Percentiles rank a stretch among this genome's conserved stretches.
phyloP scores from a whole-genome alignment of 139 green algal genomes.

The Pleodorina starrii region DNA sequence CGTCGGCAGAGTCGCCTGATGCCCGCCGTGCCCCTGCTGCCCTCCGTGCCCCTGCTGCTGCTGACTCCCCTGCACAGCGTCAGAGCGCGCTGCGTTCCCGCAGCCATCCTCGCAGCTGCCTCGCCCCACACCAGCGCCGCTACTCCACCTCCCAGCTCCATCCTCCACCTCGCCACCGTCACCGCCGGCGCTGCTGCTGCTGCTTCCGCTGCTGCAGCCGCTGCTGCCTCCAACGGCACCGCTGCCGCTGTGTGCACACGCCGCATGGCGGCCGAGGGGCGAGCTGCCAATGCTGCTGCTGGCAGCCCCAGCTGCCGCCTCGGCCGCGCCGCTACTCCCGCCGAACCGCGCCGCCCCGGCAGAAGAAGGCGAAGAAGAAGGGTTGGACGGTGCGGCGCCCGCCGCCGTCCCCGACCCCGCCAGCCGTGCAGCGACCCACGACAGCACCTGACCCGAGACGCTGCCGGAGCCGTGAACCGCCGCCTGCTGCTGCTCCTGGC shows the following conservation, averaged over 20 bases:
- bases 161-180: neutral
- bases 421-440: neutral
- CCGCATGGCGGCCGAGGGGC: neutral
- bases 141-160: neutral
- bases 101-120: too few relatives aligned
- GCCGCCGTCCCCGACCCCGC: neutral
- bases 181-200: neutral
- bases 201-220: neutral
- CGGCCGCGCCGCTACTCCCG: too few relatives aligned
- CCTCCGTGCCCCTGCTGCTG: neutral
- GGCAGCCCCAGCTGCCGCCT: too few relatives aligned
- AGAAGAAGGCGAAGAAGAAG: too few relatives aligned
- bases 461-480: neutral
- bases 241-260: neutral
- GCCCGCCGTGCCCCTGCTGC: conserved; percentile 7
- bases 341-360: neutral
- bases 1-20: conserved; percentile 3
- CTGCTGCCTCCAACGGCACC: neutral
- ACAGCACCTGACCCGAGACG: neutral
- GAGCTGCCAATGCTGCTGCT: neutral
- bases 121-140: too few relatives aligned
- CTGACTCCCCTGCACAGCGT: neutral
- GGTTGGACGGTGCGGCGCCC: neutral
- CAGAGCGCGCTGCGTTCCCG: neutral
- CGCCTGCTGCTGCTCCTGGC: neutral